Evolutionary conservation across 495 filamentous ascomycete species (phyloP), one percentile per base, ranked within the genome.

Genomic region (Aspergillus egyptiacus): DNA sequence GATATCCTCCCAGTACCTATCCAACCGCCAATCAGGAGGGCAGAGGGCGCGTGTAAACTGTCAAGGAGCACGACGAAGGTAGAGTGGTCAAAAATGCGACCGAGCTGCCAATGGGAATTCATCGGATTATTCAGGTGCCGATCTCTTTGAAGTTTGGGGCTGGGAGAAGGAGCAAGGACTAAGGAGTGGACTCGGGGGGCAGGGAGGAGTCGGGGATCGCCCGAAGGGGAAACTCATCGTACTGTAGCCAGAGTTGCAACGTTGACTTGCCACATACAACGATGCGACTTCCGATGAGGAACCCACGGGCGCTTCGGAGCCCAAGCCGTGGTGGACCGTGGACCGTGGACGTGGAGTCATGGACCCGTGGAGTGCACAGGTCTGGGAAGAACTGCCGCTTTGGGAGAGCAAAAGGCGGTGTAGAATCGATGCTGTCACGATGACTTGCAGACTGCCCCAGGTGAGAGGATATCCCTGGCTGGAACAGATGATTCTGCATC

Each of bases 201-300:
- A 31, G 34, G 42, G 51, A 35, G n/a, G n/a, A n/a, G n/a, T n/a
- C n/a, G n/a, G n/a, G n/a, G 41, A 48, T 37, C 8, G 27, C 55
- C 47, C 46, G 47, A 58, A 58, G 37, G 46, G 55, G 55, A 51
- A 58, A 54, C 42, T 50, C 27, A 35, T 54, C 55, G 23, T 53
- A 46, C 32, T 53, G 39, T 27, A 25, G 23, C 35, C 1, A 10
- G 8, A 20, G 18, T 33, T 20, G 18, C 28, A 20, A 10, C 32
- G 22, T 19, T 31, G 10, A 7, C 4, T 37, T 28, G 39, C 40
- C 30, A 44, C 48, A n/a, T n/a, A n/a, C n/a, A n/a, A n/a, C n/a
- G n/a, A n/a, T n/a, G n/a, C n/a, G n/a, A n/a, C n/a, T n/a, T n/a
- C n/a, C n/a, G n/a, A n/a, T n/a, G n/a, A n/a, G n/a, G n/a, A n/a